phyloP scores from a whole-genome alignment of 176 grass and related monocot genomes.

The Oryza australiensis region DNA sequence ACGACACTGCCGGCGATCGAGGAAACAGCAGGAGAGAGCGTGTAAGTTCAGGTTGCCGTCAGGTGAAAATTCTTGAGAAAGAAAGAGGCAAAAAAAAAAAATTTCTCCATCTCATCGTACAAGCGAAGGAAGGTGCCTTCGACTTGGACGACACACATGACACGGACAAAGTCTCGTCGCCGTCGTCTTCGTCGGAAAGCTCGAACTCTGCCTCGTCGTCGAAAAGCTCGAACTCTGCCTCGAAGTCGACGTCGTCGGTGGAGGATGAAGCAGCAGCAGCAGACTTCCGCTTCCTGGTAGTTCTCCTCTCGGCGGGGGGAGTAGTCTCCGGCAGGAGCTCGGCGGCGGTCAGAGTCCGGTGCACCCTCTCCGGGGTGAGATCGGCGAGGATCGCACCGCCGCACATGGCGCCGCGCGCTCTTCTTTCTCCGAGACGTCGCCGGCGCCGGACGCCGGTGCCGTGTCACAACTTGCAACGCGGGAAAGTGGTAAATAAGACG shows the following conservation, averaged over 20 bases:
- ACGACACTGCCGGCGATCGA: background rate
- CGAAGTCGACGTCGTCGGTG: background rate
- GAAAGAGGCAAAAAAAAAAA: too few species aligned
- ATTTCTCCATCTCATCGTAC: background rate
- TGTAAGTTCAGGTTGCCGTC: background rate
- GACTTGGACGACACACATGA: background rate
- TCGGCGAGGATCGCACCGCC: conserved; percentile 51
- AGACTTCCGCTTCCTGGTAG: conserved; percentile 4
- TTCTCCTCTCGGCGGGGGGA: background rate
- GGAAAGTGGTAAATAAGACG: background rate
- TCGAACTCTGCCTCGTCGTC: background rate
- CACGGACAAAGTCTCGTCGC: background rate
- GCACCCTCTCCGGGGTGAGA: conserved; percentile 14
- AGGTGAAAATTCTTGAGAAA: background rate
- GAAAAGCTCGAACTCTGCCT: conserved; percentile 31
- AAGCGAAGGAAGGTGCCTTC: background rate
- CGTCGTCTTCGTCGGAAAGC: background rate
- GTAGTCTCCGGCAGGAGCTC: conserved; percentile 1
- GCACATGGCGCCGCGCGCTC: conserved; percentile 35
- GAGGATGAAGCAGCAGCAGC: background rate
- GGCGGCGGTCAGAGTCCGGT: conserved; percentile 28
- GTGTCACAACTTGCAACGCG: background rate
- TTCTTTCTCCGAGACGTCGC: background rate
- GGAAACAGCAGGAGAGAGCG: background rate
- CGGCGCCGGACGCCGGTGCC: too few species aligned